Conservation (phyloP, 176 grass and related monocot genomes). For the Avena insularis region DNA sequence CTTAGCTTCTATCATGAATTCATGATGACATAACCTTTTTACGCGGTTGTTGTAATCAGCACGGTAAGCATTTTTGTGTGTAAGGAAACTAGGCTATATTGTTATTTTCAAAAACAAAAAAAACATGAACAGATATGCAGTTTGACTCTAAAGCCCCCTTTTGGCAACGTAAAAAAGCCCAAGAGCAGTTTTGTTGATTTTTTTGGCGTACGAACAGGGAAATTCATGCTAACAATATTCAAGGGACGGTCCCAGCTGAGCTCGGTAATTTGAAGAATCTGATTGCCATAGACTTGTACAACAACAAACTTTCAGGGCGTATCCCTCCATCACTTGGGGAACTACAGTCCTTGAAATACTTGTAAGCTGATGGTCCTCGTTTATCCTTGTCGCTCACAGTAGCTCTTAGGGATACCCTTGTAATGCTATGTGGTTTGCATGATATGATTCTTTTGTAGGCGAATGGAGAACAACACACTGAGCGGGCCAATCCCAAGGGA, state of each 20-base stretch:
- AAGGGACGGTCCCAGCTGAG: neutral
- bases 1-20: neutral
- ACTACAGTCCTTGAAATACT: neutral
- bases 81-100: neutral
- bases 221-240: neutral
- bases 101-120: neutral
- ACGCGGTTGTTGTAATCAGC: neutral
- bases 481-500: conserved; percentile 78
- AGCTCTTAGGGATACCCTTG: neutral
- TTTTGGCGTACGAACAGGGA: neutral
- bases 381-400: neutral
- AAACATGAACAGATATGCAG: neutral
- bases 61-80: neutral
- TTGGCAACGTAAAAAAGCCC: neutral
- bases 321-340: neutral
- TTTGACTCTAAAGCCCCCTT: neutral
- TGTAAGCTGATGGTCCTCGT: neutral
- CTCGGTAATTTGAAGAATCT: neutral
- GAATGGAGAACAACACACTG: conserved; percentile 73
- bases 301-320: neutral
- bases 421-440: neutral
- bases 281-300: neutral
- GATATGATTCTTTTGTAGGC: conserved; percentile 9
- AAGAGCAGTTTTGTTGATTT: neutral
- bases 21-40: neutral